Conservation (phyloP, 306 rosid genomes). For the Vigna mungo region DNA sequence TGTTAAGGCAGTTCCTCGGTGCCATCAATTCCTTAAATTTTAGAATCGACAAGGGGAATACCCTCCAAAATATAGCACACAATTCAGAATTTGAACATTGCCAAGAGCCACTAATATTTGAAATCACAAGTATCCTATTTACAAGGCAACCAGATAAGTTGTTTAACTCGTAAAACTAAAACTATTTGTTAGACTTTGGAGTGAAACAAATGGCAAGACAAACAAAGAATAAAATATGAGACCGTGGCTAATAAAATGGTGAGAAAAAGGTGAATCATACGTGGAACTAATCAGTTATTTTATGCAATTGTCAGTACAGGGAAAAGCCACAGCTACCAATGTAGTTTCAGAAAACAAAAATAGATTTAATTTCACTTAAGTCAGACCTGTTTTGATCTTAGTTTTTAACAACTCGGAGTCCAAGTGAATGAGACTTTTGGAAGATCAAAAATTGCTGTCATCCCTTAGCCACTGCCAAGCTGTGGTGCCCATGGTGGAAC, state of each 20-base stretch:
- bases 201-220: slow-evolving; percentile 1
- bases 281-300: not conserved
- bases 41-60: not conserved
- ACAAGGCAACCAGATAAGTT: not conserved
- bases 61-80: slow-evolving; percentile 3
- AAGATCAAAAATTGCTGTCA: not conserved
- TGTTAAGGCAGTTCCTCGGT: slow-evolving; percentile 2
- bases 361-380: not conserved
- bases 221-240: not conserved
- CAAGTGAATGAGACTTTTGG: not conserved
- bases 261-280: not conserved
- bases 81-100: not conserved
- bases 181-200: not conserved
- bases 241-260: not conserved
- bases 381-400: not conserved
- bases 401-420: not conserved
- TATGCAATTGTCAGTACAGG: not conserved
- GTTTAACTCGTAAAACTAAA: not conserved
- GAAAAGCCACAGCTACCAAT: not conserved
- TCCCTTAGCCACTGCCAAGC: no score
- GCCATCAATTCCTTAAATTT: slow-evolving; percentile 9
- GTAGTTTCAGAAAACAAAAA: not conserved
- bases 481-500: no score
- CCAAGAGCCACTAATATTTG: slow-evolving; percentile 23
- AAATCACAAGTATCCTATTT: not conserved